Evolutionary conservation across 192 early-diverging fungal species (phyloP), one percentile per base, ranked within the genome.

Genomic region (Coemansia sp.): DNA sequence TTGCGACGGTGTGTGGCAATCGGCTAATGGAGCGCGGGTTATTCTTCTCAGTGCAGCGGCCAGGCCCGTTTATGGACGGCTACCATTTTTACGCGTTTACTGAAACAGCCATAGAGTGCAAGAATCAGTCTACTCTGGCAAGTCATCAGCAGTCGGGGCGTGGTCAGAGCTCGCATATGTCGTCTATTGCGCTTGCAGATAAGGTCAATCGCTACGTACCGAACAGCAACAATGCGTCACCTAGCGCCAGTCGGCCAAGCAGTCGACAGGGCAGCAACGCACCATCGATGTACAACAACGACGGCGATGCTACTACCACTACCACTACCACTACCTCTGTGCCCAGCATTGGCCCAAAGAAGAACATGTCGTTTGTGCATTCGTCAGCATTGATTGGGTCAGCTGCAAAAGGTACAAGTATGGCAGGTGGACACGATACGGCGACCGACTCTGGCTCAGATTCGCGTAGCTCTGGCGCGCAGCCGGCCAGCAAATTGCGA

Each of bases 21-120:
- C 63, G 81, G 26, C 85, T 97, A 47, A 73, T 94, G 64, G 80
- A 88, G n/a, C 87, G 88, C 23, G 92, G 92, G 0, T 63, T 97
- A 14, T 87, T 97, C 68, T 63, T 76, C 14, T 88, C 92, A 42
- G 88, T 82, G 35, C 79, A 84, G 30, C 81, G 77, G 6, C 73
- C 80, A n/a, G 89, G 92, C 55, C 53, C 74, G 21, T 95, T 98
- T 66, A 69, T 95, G 69, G 97, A 98, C 67, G 96, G 95, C 0
- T 88, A 91, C 46, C 94, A 93, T 70, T 97, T 93, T 86, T 98
- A 97, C 71, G 70, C 60, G 63, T 75, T 81, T 49, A 70, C 74
- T 7, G 78, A 81, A 38, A 52, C 70, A 3, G 64, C 70, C 3
- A 32, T 69, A 32, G 52, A 23, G 16, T 57, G 30, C 55, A 65